Percentiles rank a stretch among this genome's conserved stretches.
Evolutionary conservation across 1,284 basidiomycete species (phyloP).

Genomic region (Thecaphora thlaspeos): DNA sequence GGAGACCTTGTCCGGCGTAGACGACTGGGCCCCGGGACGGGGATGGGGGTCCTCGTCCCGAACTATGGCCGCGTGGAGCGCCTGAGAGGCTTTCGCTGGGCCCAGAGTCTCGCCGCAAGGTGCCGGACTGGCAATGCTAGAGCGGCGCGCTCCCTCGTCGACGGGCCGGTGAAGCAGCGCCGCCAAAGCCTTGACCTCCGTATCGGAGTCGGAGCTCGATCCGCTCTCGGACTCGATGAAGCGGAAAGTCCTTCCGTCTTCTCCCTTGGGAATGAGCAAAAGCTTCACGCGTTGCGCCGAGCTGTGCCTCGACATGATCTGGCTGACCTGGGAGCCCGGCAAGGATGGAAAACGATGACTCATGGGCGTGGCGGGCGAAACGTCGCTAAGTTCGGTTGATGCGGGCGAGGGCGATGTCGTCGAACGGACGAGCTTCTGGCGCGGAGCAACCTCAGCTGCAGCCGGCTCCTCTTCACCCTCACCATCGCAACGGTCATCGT

Average conservation of each 20-base stretch:
- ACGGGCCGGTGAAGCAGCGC: too few species aligned
- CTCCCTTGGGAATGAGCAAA: conserved; percentile 18
- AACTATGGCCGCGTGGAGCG: background rate
- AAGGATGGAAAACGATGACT: background rate
- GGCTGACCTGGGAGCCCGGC: background rate
- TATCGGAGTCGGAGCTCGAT: conserved; percentile 1
- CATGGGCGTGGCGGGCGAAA: background rate
- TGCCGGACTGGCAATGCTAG: too few species aligned
- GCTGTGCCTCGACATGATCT: background rate
- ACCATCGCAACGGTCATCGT: too few species aligned
- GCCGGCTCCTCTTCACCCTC: too few species aligned
- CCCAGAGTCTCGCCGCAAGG: background rate
- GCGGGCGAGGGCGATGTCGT: background rate
- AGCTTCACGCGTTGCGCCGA: conserved; percentile 11
- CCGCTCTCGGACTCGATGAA: conserved; percentile 22
- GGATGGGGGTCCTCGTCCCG: too few species aligned
- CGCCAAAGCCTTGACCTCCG: background rate
- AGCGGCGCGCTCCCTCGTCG: too few species aligned
- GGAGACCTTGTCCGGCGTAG: too few species aligned
- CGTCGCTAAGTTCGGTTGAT: too few species aligned
- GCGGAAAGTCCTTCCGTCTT: conserved; percentile 25
- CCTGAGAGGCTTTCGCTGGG: background rate
- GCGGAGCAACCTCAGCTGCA: too few species aligned
- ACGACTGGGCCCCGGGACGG: too few species aligned
- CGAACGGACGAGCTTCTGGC: background rate